These are phyloP conservation scores for Solanum hybrid DNA, from an alignment of 305 asterid genomes.

Conservation along the genomic window DNA sequence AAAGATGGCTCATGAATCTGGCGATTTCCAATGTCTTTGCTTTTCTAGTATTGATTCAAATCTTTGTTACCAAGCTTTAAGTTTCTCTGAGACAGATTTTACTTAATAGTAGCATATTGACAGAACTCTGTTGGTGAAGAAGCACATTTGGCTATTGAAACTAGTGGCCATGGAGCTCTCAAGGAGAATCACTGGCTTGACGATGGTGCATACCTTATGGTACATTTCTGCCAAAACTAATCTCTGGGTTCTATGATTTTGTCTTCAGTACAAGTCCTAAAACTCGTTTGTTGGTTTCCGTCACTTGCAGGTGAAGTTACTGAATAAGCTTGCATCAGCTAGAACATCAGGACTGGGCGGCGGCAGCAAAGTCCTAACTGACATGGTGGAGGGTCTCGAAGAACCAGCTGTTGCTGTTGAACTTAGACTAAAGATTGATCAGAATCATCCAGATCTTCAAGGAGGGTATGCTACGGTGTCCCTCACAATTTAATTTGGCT, in stretches of 20 bases:
- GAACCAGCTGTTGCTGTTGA: conserved; percentile 77
- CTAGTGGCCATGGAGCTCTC: conserved; percentile 99
- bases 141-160: conserved; percentile 94
- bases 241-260: background rate
- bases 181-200: conserved; percentile 99
- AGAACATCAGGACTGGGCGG: conserved; percentile 68
- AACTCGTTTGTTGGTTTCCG: background rate
- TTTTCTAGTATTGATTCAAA: background rate
- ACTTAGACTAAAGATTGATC: conserved; percentile 81
- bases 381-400: conserved; percentile 84
- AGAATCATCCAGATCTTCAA: conserved; percentile 70
- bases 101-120: conserved; percentile 15
- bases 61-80: background rate
- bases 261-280: background rate
- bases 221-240: conserved; percentile 22
- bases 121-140: conserved; percentile 88
- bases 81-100: background rate
- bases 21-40: background rate
- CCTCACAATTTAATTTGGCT: background rate
- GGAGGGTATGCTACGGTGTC: conserved; percentile 59
- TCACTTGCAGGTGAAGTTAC: conserved; percentile 65
- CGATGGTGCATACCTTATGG: conserved; percentile 99
- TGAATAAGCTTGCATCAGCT: conserved; percentile 93
- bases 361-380: conserved; percentile 92
- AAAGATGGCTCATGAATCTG: background rate